phyloP scores from a whole-genome alignment of 805 yeast species.

The Limtongia smithiae region DNA sequence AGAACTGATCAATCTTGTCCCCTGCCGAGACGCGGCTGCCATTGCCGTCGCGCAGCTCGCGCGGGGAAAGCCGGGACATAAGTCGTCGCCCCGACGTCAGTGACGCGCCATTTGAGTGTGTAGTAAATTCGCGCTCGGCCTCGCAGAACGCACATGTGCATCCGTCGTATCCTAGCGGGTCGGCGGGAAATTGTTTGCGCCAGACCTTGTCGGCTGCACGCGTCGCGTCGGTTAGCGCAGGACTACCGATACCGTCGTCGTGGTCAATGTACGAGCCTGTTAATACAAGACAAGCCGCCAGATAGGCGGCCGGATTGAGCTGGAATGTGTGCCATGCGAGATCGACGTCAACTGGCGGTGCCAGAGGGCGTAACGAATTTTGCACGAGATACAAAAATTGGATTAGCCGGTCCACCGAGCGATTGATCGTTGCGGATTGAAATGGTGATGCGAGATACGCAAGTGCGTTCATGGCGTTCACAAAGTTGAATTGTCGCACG shows the following conservation, averaged over 20 bases:
- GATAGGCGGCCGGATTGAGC: constrained; percentile 14
- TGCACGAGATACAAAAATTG: constrained; percentile 15
- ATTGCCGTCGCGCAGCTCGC: too few relatives aligned
- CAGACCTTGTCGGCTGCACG: neutral
- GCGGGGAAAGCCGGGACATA: neutral
- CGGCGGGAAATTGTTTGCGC: neutral
- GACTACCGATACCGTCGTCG: neutral
- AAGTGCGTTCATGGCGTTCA: constrained; percentile 24
- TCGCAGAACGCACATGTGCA: constrained; percentile 16
- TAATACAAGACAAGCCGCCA: neutral
- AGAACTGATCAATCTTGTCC: constrained; percentile 3
- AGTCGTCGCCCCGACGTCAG: neutral
- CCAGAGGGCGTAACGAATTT: constrained; percentile 7
- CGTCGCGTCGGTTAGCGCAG: neutral
- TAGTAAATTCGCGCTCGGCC: neutral
- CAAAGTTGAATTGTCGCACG: constrained; percentile 25
- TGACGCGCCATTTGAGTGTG: neutral
- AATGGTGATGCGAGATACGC: constrained; percentile 26
- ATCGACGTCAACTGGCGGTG: constrained; percentile 29
- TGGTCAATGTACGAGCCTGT: constrained; percentile 4
- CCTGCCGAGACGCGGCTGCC: neutral
- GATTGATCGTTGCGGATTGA: constrained; percentile 7
- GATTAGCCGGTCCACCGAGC: constrained; percentile 10
- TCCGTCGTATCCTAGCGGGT: constrained; percentile 5
- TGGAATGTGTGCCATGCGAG: constrained; percentile 31